Evolutionary conservation across 805 yeast genomes (phyloP), one percentile per base, ranked within the genome.

Genomic region (Teunomyces pallodes): DNA sequence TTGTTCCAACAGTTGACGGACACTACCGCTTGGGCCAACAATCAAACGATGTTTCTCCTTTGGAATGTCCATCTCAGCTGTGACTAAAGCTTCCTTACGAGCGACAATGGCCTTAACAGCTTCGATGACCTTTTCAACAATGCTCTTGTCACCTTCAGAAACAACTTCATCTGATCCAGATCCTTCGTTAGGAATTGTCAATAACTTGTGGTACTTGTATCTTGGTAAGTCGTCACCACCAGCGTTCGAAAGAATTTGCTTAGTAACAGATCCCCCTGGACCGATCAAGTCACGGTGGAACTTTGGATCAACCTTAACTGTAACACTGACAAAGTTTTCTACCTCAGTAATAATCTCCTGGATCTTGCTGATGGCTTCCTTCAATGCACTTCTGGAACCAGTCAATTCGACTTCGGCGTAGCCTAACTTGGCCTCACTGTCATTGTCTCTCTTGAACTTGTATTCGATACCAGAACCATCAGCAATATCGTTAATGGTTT

Each of bases 251-350:
- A 91, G 82, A 46, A 94, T 87, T 43, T 82, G 87, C 56, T 84
- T 81, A 71, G 87, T 81, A 16, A 76, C 80, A 24, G 86, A 75
- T 49, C 96, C 96, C 52, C 83, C 82, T 48, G 83, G 79, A 29
- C 98, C 98, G 51, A 90, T 81, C 55, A 92, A 75, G 47, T 77
- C 78, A 58, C 85, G 83, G 65, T 86, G 90, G 70, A 82, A 84
- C 61, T 85, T 81, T 46, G 86, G 84, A 54, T 84, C 84, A 49
- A 92, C 89, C 16, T 78, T 79, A 39, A 92, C 59, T 8, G 81
- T 70, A 47, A 76, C 77, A 13, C 82, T 75, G 27, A 80, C 75
- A 49, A 72, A 74, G 69, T 87, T 89, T 53, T 84, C 81, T 40
- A 83, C 74, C 54, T 84, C 87, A 26, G 76, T 73, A 36, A 88